Conservation (phyloP, 768 basidiomycete species). For the Lanmaoa pseudosensibilis region DNA sequence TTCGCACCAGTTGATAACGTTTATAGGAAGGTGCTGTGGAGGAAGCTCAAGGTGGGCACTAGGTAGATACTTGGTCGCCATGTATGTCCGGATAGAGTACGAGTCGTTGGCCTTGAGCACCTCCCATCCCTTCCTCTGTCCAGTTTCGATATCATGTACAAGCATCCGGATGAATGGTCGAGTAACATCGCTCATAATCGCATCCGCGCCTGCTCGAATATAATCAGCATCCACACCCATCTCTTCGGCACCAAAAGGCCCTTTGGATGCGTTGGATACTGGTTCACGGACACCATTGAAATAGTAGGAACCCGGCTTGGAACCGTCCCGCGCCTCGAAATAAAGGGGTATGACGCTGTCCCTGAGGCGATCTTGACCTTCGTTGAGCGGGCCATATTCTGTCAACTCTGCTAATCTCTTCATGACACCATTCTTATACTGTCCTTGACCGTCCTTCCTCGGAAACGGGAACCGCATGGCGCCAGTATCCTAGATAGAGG, state of each 20-base stretch:
- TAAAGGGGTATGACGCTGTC: conserved; percentile 26
- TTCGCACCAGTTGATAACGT: conserved; percentile 33
- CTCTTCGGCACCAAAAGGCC: conserved; percentile 1
- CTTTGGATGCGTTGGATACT: background rate
- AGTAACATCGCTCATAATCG: conserved; percentile 17
- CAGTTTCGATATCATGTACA: conserved; percentile 18
- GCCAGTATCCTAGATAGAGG: conserved; percentile 33
- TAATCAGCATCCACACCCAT: conserved; percentile 10
- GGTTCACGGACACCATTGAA: conserved; percentile 2
- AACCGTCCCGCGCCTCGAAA: conserved; percentile 9
- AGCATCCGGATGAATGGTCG: conserved; percentile 25
- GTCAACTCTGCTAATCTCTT: conserved; percentile 32
- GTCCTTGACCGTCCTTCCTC: conserved; percentile 12
- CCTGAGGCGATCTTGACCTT: conserved; percentile 8
- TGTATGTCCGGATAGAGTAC: conserved; percentile 32
- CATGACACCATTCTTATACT: conserved; percentile 31
- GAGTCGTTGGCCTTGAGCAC: conserved; percentile 28
- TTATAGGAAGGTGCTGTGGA: conserved; percentile 13
- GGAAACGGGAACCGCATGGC: conserved; percentile 41
- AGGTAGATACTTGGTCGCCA: conserved; percentile 25
- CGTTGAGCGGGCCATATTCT: conserved; percentile 25
- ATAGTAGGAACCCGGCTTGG: conserved; percentile 6
- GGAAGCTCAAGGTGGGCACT: conserved; percentile 22
- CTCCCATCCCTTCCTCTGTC: conserved; percentile 24
- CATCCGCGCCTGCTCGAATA: conserved; percentile 18